These are phyloP conservation scores for Hanseniaspora lachancei DNA, from an alignment of 805 yeast genomes.

Conservation along the genomic window DNA sequence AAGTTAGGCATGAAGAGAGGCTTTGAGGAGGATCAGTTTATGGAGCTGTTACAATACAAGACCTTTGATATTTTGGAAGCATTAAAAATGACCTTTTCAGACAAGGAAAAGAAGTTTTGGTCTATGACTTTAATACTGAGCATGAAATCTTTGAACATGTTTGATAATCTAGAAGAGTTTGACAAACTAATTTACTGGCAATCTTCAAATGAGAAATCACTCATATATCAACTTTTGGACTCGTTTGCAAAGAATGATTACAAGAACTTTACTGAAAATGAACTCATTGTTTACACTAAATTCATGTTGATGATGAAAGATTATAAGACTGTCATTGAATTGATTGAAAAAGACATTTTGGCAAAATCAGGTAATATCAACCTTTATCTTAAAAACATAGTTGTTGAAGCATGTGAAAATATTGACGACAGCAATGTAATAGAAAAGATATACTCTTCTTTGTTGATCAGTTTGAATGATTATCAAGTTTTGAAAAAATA, in stretches of 20 bases:
- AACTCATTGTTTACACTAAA: conserved; percentile 10
- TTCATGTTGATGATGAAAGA: background rate
- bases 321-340: background rate
- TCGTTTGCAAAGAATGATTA: background rate
- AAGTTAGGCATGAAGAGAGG: conserved; percentile 4
- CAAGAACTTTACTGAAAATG: conserved; percentile 1
- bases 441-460: background rate
- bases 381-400: conserved; percentile 10
- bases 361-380: conserved; percentile 10
- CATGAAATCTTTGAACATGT: conserved; percentile 2
- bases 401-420: conserved; percentile 6
- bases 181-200: conserved; percentile 4
- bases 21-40: background rate
- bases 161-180: background rate
- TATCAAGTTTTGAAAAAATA: conserved; percentile 3
- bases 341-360: background rate
- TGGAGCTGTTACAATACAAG: background rate
- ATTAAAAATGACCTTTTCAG: background rate
- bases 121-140: background rate
- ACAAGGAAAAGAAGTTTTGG: conserved; percentile 1
- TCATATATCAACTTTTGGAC: background rate
- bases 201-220: background rate
- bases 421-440: background rate
- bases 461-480: conserved; percentile 10
- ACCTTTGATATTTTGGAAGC: conserved; percentile 1